These are phyloP conservation scores for Sclerospora graminicola DNA, from an alignment of 352 stramenopile species.

Conservation along the genomic window DNA sequence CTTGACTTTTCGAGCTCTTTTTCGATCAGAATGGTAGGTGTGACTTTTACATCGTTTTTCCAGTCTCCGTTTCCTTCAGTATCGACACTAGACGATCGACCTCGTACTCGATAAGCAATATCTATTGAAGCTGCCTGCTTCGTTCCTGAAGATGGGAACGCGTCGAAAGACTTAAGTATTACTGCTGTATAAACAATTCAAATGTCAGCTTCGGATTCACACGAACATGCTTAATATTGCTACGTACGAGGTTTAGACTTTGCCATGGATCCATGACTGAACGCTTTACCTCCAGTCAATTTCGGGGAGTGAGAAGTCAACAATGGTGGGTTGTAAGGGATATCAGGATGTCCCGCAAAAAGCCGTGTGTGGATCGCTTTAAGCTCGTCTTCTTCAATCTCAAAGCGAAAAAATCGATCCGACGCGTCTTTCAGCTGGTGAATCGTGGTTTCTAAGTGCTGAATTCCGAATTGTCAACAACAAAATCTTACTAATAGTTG, in stretches of 20 bases:
- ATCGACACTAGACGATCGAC: conserved; percentile 24
- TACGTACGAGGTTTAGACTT: conserved; percentile 26
- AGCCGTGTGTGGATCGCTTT: conserved; percentile 48
- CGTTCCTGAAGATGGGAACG: too few relatives aligned
- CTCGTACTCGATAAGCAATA: too few relatives aligned
- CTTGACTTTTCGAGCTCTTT: conserved; percentile 55
- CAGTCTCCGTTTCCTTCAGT: conserved; percentile 16
- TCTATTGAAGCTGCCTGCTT: too few relatives aligned
- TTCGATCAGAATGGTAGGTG: conserved; percentile 30
- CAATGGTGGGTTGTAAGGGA: too few relatives aligned
- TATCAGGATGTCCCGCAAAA: conserved; percentile 41
- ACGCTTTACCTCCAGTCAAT: conserved; percentile 1
- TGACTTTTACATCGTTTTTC: conserved; percentile 34
- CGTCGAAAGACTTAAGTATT: background rate
- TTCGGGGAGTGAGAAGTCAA: too few relatives aligned
- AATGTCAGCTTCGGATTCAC: too few relatives aligned
- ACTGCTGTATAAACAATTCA: too few relatives aligned
- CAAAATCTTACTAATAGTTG: too few relatives aligned
- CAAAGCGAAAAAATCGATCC: conserved; percentile 92
- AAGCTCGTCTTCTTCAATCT: conserved; percentile 90
- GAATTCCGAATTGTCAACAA: too few relatives aligned
- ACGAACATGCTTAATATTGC: too few relatives aligned
- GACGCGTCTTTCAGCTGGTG: too few relatives aligned
- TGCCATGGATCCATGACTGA: conserved; percentile 1
- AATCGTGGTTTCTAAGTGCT: too few relatives aligned